A percentile compares a stretch with the other conserved stretches of the same genome.
phyloP scores from a whole-genome alignment of 257 asterid species.

The Salvia hispanica region DNA sequence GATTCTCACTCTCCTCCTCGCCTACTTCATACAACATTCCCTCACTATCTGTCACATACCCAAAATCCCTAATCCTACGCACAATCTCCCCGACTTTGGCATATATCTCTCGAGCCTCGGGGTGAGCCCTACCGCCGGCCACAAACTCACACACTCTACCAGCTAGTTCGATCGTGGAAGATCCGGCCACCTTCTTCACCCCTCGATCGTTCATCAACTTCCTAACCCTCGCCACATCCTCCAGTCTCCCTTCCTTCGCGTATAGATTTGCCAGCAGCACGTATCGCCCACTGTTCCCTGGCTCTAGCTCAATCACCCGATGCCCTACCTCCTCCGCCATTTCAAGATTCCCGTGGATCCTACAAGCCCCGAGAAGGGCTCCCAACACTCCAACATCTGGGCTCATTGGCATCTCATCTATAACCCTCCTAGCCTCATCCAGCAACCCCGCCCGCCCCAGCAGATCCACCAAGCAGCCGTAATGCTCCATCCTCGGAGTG shows the following conservation, averaged over 20 bases:
- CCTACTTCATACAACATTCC: conserved; percentile 42
- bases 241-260: conserved; percentile 72
- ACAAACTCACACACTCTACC: conserved; percentile 63
- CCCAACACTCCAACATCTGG: conserved; percentile 78
- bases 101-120: conserved; percentile 62
- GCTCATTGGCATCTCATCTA: conserved; percentile 65
- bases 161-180: conserved; percentile 59
- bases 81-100: conserved; percentile 64
- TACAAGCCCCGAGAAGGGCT: conserved; percentile 88
- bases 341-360: conserved; percentile 62
- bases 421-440: conserved; percentile 59
- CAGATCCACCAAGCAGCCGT: conserved; percentile 86
- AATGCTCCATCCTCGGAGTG: conserved; percentile 80
- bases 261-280: conserved; percentile 73
- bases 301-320: conserved; percentile 69
- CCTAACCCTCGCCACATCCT: conserved; percentile 66
- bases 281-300: conserved; percentile 77
- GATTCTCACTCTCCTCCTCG: conserved; percentile 75
- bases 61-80: conserved; percentile 45
- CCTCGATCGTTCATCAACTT: conserved; percentile 87
- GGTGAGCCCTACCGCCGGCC: conserved; percentile 80
- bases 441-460: conserved; percentile 84
- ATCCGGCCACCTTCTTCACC: conserved; percentile 72
- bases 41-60: conserved; percentile 60
- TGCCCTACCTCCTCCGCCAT: conserved; percentile 73